Percentiles rank a stretch among this genome's conserved stretches.
These are phyloP conservation scores for Pseudogymnoascus sp. DNA, from an alignment of 2,329 filamentous ascomycete genomes.

Conservation along the genomic window DNA sequence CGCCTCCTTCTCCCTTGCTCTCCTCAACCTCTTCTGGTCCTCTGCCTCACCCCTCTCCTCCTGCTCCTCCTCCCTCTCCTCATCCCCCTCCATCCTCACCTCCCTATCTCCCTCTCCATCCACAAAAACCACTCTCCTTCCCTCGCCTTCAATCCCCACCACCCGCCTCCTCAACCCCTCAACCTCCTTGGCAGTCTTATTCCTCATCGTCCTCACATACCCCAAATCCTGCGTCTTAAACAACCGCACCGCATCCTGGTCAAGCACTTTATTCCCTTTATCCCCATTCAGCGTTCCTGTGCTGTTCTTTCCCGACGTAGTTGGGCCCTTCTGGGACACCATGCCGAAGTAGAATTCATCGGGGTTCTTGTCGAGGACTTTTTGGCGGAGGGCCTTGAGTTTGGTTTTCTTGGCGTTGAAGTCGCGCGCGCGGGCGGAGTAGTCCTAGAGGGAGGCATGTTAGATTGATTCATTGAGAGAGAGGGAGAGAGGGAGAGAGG, in stretches of 20 bases:
- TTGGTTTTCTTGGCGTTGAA: constrained; percentile 57
- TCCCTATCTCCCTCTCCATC: constrained; percentile 23
- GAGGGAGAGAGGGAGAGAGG: not conserved
- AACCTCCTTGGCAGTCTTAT: constrained; percentile 51
- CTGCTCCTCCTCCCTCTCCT: constrained; percentile 16
- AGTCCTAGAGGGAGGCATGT: constrained; percentile 38
- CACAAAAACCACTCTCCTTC: constrained; percentile 31
- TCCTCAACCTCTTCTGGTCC: constrained; percentile 29
- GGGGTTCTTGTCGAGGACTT: constrained; percentile 58
- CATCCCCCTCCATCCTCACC: constrained; percentile 12
- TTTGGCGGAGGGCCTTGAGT: constrained; percentile 50
- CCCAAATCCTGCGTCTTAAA: constrained; percentile 63
- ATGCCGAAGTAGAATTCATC: constrained; percentile 69
- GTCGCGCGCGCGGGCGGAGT: constrained; percentile 56
- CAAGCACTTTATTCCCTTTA: constrained; percentile 47
- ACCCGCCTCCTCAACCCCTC: constrained; percentile 45
- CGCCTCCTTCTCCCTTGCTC: constrained; percentile 37
- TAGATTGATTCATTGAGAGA: not conserved
- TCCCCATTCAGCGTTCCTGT: constrained; percentile 49
- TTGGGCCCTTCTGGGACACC: constrained; percentile 52
- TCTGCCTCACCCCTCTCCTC: constrained; percentile 24
- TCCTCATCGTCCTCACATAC: constrained; percentile 55
- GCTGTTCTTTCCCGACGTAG: constrained; percentile 43
- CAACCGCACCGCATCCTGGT: constrained; percentile 49
- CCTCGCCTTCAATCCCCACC: constrained; percentile 29